A percentile compares a stretch with the other conserved stretches of the same genome.
These are phyloP conservation scores for Picochlorum sp. DNA, from an alignment of 139 green algal species.

Conservation along the genomic window DNA sequence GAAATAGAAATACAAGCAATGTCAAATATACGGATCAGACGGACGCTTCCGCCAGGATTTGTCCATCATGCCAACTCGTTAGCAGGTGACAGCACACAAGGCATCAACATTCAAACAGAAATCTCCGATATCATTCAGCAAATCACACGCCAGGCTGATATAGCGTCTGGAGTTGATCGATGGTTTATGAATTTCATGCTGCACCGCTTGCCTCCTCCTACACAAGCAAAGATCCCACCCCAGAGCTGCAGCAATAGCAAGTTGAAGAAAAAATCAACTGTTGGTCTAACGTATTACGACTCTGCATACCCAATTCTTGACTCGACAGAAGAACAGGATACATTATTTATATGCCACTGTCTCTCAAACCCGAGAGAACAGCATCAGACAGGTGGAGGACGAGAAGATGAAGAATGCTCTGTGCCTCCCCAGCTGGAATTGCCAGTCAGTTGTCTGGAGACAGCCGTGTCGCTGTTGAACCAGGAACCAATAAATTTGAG, in stretches of 20 bases:
- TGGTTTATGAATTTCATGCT: not conserved
- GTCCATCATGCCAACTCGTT: not conserved
- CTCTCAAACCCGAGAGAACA: not conserved
- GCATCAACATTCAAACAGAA: not conserved
- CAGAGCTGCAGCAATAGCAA: no score
- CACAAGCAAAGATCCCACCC: not conserved
- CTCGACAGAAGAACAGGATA: not conserved
- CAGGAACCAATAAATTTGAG: not conserved
- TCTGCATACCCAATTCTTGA: not conserved
- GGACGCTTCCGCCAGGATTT: slow-evolving; percentile 8
- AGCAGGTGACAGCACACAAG: not conserved
- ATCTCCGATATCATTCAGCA: not conserved
- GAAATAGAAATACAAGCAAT: slow-evolving; percentile 30
- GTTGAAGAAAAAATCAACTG: not conserved
- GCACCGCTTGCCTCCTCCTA: not conserved
- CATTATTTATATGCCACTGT: not conserved
- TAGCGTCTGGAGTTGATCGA: not conserved
- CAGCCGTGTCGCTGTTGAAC: not conserved
- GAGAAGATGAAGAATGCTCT: not conserved
- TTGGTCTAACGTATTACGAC: not conserved
- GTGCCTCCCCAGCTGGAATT: not conserved
- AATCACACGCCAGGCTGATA: not conserved
- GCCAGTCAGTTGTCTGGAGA: not conserved
- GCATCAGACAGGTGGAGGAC: not conserved
- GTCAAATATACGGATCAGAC: slow-evolving; percentile 6